Base-by-base conservation (phyloP, 2,329 filamentous ascomycete genomes). In the Alternaria rosae region DNA sequence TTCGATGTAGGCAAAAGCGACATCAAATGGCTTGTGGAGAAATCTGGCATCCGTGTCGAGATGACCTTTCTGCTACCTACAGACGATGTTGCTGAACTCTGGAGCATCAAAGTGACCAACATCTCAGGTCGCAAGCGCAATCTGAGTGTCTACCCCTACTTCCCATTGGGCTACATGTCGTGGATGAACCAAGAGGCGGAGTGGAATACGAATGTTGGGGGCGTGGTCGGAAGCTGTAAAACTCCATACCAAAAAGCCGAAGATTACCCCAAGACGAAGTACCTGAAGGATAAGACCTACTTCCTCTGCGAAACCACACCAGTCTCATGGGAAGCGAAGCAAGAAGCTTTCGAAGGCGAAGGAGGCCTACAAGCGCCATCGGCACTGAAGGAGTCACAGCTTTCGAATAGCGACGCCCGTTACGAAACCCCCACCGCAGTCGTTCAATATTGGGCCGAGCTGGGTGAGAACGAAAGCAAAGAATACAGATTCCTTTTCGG, bases 101-200 rank as follows among this genome's bases (percentile, higher is more conserved):
- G 86, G 86, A 83, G 80, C 20, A 76, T 88, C 59, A 82, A 79
- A 54, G 82, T 87, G 25, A 83, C 81, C 15, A 87, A 87, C 65
- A 54, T 84, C 8, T 83, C 84, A 0, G 73, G 71, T 25, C 79
- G 80, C 4, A 74, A 79, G 6, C 81, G 85, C 13, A 82, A 79
- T 47, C 71, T 87, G 64, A 85, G 84, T 71, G 75, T 87, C 28
- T 86, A 85, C 61, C 85, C 86, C 0, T 87, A 87, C 67, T 88
- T 87, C 74, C 83, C 85, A 35, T 81, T 87, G 55, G 85, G 85
- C n/a, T 86, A 86, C 76, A 87, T 86, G 84, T 87, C 85, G 13
- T 87, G 85, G 85, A 88, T 87, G 85, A 87, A 86, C 71, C 86
- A 87, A 71, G 84, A 84, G 30, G 85, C 83, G 35, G 83, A 85